Percentiles rank a stretch among this genome's conserved stretches.
These are phyloP conservation scores for Phaeosphaeria sp. DNA, from an alignment of 2,329 filamentous ascomycete genomes.

Conservation along the genomic window DNA sequence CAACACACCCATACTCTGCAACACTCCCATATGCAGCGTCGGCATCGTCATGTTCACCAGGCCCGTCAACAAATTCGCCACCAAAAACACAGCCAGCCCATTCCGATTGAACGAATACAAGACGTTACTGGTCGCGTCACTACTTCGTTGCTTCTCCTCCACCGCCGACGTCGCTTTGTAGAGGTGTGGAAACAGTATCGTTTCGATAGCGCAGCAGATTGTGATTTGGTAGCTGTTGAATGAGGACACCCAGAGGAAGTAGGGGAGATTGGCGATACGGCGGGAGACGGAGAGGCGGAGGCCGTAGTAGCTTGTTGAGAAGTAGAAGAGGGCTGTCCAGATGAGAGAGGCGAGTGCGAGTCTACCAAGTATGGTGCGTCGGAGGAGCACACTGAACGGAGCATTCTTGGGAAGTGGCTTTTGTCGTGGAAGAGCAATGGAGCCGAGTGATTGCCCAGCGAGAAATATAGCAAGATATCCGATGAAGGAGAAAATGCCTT, in stretches of 20 bases:
- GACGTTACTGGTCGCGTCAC: constrained; percentile 78
- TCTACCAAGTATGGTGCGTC: constrained; percentile 65
- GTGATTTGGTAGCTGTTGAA: constrained; percentile 88
- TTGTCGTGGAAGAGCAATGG: constrained; percentile 73
- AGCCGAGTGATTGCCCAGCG: constrained; percentile 82
- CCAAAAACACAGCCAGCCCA: constrained; percentile 81
- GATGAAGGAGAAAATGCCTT: constrained; percentile 93
- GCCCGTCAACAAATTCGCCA: constrained; percentile 89
- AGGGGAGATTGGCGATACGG: constrained; percentile 89
- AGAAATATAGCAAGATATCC: constrained; percentile 97
- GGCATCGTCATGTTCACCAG: constrained; percentile 85
- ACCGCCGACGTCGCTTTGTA: constrained; percentile 63
- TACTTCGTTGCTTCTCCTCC: constrained; percentile 68
- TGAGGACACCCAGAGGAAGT: constrained; percentile 88
- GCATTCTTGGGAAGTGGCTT: constrained; percentile 52
- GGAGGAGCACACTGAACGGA: constrained; percentile 54
- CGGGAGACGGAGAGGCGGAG: constrained; percentile 74
- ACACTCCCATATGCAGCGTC: constrained; percentile 74
- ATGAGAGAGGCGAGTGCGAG: constrained; percentile 69
- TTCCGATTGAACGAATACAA: constrained; percentile 87
- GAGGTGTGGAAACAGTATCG: constrained; percentile 75
- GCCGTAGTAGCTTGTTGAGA: constrained; percentile 75
- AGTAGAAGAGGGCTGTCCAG: constrained; percentile 74
- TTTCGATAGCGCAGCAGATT: constrained; percentile 79
- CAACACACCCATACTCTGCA: constrained; percentile 75